Evolutionary conservation across 768 basidiomycete genomes (phyloP), one percentile per base, ranked within the genome.

Genomic region (Auricularia sp.): DNA sequence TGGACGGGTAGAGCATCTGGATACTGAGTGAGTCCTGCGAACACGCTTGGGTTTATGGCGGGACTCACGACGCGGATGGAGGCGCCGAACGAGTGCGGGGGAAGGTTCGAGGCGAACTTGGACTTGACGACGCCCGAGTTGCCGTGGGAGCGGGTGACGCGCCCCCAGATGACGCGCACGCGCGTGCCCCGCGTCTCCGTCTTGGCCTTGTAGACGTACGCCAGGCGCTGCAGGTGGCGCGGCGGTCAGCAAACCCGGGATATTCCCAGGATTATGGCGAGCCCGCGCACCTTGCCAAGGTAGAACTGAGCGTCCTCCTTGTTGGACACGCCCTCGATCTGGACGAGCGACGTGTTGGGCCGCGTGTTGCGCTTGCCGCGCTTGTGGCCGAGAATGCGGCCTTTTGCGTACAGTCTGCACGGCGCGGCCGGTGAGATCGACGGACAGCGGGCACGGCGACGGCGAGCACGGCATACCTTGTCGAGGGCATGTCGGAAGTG

Each of bases 141-240:
- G 70, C 97, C 95, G 78, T 98, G 94, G 70, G 94, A 85, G 73
- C 94, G 89, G 67, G 94, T 94, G 68, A 96, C 86, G 71, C 94
- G 92, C 92, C 95, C 97, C 94, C 94, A 98, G 82, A 98, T 98
- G 68, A 98, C 93, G 70, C 97, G 91, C 74, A 98, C 82, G 79
- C 95, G 94, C 70, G 93, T 91, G 66, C 97, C 97, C 77, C 88
- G 88, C 70, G 96, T 85, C 79, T 93, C 92, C 77, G 86, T 83
- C 84, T 97, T 94, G 67, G 94, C 96, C 76, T 89, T 90, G 88
- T 99, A 99, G 70, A 99, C 94, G 79, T 89, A 99, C 66, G 97
- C 97, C 68, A 99, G 84, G 71, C 96, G 91, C 94, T 97, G 71
- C 33, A 35, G 29, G 8, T 14, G 39, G 8, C 39, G 1, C 54